A percentile compares a stretch with the other conserved stretches of the same genome.
Evolutionary conservation across 148 eudicot species (phyloP).

Genomic region (Polygonum aviculare): DNA sequence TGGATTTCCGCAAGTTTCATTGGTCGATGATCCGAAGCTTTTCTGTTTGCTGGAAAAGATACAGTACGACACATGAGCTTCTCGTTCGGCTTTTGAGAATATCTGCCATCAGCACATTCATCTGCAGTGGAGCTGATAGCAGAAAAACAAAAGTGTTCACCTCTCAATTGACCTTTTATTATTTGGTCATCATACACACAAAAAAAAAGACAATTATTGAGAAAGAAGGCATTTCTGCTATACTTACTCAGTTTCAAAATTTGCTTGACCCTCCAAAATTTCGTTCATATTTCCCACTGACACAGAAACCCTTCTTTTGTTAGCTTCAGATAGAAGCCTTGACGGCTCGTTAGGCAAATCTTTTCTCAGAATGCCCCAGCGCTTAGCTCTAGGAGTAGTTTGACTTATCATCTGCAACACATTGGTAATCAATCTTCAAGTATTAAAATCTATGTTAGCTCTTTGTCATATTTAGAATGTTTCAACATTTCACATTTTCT

Average conservation of each 20-base stretch:
- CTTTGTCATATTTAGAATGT: no score
- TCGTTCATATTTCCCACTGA: slow-evolving; percentile 79
- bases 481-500: neutral
- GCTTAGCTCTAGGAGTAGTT: slow-evolving; percentile 56
- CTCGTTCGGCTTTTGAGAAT: slow-evolving; percentile 31
- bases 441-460: neutral
- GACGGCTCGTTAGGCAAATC: slow-evolving; percentile 87
- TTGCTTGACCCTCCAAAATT: slow-evolving; percentile 52
- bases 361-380: slow-evolving; percentile 88
- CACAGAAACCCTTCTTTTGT: slow-evolving; percentile 82
- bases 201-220: no score
- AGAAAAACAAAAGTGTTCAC: neutral
- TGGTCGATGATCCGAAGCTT: slow-evolving; percentile 68
- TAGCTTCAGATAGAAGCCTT: slow-evolving; percentile 84
- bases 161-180: neutral
- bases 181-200: neutral
- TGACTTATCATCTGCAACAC: slow-evolving; percentile 70
- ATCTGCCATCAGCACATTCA: slow-evolving; percentile 19
- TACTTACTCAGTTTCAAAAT: slow-evolving; percentile 23
- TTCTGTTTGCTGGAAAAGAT: slow-evolving; percentile 81
- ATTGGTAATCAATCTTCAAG: slow-evolving; percentile 1
- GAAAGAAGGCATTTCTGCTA: slow-evolving; percentile 25
- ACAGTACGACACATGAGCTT: slow-evolving; percentile 62
- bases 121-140: slow-evolving; percentile 51
- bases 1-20: slow-evolving; percentile 89